phyloP scores from a whole-genome alignment of 2,329 filamentous ascomycete species.

The Sporothrix dimorphospora region DNA sequence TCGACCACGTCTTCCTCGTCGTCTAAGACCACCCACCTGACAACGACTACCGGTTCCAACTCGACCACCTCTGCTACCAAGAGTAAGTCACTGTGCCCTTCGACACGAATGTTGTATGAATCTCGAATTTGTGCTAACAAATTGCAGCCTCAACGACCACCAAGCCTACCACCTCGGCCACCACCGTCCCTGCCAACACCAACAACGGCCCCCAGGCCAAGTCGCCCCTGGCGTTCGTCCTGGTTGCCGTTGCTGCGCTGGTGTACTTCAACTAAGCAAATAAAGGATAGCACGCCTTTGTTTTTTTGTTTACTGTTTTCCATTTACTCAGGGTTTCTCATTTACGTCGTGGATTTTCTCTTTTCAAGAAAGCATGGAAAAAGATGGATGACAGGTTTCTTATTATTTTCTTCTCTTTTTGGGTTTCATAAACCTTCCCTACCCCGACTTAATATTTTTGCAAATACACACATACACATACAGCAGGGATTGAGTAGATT shows the following conservation, averaged over 20 bases:
- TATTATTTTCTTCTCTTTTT: not conserved
- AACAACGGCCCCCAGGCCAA: slow-evolving; percentile 45
- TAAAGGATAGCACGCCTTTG: not conserved
- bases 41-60: slow-evolving; percentile 14
- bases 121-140: slow-evolving; percentile 28
- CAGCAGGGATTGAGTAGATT: not conserved
- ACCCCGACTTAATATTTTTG: slow-evolving; percentile 9
- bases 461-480: slow-evolving; percentile 13
- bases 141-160: slow-evolving; percentile 31
- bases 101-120: not conserved
- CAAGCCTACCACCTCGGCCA: slow-evolving; percentile 34
- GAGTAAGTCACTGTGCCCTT: slow-evolving; percentile 16
- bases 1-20: slow-evolving; percentile 14
- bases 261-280: slow-evolving; percentile 48
- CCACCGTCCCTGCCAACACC: slow-evolving; percentile 38
- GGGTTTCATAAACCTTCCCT: not conserved
- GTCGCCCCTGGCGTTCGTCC: slow-evolving; percentile 48
- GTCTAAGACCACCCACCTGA: not conserved
- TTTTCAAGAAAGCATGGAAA: slow-evolving; percentile 5
- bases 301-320: not conserved
- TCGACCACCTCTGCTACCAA: slow-evolving; percentile 27
- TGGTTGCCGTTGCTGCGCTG: slow-evolving; percentile 46
- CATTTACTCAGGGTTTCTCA: not conserved
- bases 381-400: not conserved
- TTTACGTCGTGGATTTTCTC: slow-evolving; percentile 15